Conservation (phyloP, 345 rosid genomes). For the Eutrema yunnanense region DNA sequence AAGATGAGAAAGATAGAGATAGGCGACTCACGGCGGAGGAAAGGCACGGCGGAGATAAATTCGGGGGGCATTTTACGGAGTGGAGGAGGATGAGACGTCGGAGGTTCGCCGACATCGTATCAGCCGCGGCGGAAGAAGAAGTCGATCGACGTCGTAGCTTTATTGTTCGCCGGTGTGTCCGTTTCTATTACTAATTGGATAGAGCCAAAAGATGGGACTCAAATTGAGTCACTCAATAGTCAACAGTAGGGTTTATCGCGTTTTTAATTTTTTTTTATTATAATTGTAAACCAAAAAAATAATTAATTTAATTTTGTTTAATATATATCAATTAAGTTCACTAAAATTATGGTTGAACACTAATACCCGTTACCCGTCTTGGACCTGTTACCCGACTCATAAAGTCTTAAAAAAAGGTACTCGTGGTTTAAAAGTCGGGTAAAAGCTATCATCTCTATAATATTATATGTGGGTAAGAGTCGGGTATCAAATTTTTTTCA, state of each 20-base stretch:
- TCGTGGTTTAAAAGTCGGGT: too few relatives aligned
- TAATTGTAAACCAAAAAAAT: background rate
- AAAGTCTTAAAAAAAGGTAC: too few relatives aligned
- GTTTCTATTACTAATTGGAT: background rate
- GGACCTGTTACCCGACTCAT: too few relatives aligned
- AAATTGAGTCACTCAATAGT: background rate
- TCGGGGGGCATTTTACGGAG: background rate
- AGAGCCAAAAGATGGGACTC: background rate
- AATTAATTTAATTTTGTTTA: too few relatives aligned
- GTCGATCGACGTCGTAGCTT: background rate
- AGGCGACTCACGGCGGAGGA: slow-evolving; percentile 15
- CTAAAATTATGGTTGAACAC: too few relatives aligned
- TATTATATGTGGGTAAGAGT: too few relatives aligned
- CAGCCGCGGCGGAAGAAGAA: background rate
- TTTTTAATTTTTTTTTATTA: background rate
- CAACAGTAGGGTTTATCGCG: background rate
- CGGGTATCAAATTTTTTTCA: too few relatives aligned
- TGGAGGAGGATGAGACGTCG: slow-evolving; percentile 31
- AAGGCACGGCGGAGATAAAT: slow-evolving; percentile 2
- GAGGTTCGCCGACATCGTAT: slow-evolving; percentile 31
- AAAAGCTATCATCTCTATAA: too few relatives aligned
- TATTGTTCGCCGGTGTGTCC: background rate
- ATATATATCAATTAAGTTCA: too few relatives aligned
- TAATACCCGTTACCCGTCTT: too few relatives aligned
- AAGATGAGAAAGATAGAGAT: slow-evolving; percentile 13